phyloP scores from a whole-genome alignment of 2,329 filamentous ascomycete species.

The Fusarium aywerte region DNA sequence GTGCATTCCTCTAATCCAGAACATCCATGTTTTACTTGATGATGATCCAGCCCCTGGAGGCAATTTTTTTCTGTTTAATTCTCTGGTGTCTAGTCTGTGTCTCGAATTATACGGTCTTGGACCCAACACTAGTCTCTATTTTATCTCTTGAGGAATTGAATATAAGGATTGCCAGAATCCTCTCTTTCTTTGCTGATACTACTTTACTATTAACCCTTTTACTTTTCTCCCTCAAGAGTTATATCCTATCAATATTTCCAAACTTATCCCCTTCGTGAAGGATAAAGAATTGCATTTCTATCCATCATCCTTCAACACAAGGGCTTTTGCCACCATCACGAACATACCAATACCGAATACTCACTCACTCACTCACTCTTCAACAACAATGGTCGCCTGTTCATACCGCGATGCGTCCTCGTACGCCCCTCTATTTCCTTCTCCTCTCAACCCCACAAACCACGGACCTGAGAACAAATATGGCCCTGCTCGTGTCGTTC shows the following conservation, averaged over 20 bases:
- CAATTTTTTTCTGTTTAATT: conserved; percentile 18
- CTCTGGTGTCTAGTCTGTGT: neutral
- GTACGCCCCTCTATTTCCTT: conserved; percentile 43
- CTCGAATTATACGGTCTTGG: conserved; percentile 30
- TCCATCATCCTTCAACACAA: conserved; percentile 9
- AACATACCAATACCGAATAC: conserved; percentile 15
- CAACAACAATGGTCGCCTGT: conserved; percentile 32
- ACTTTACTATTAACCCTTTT: conserved; percentile 22
- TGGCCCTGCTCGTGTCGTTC: conserved; percentile 28
- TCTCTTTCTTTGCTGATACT: conserved; percentile 19
- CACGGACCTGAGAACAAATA: conserved; percentile 26
- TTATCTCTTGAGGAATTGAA: conserved; percentile 34
- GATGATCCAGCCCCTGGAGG: conserved; percentile 34
- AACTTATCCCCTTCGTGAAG: neutral
- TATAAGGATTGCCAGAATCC: conserved; percentile 39
- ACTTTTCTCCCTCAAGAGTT: conserved; percentile 25
- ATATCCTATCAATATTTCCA: conserved; percentile 22
- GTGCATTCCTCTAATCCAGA: conserved; percentile 35
- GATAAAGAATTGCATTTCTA: conserved; percentile 8
- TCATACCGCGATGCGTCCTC: conserved; percentile 31
- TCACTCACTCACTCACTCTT: neutral
- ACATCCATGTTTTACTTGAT: conserved; percentile 34
- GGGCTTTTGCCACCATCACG: neutral
- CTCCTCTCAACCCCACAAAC: conserved; percentile 46
- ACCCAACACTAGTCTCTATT: conserved; percentile 10